Conservation (phyloP, 257 asterid species). For the Solanum microdontum region DNA sequence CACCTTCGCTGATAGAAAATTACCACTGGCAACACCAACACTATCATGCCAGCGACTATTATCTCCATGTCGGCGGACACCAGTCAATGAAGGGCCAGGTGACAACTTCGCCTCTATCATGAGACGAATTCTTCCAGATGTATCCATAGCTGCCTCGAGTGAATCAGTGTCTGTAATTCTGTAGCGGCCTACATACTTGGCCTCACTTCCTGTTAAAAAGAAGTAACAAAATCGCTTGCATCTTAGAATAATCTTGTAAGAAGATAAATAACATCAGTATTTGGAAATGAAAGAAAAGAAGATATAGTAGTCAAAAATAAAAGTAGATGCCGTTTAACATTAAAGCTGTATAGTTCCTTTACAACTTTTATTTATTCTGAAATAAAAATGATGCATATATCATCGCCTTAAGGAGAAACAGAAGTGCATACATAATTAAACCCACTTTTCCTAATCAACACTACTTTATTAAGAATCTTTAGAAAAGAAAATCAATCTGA, state of each 20-base stretch:
- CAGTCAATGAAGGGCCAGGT: slow-evolving; percentile 87
- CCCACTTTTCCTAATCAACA: not conserved
- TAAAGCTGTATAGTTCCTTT: not conserved
- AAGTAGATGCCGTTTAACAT: not conserved
- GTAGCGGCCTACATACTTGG: slow-evolving; percentile 82
- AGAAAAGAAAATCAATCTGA: not conserved
- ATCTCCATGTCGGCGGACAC: slow-evolving; percentile 80
- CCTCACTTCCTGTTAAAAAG: slow-evolving; percentile 54
- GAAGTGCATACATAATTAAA: not conserved
- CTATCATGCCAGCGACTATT: slow-evolving; percentile 69
- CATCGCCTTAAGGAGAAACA: not conserved
- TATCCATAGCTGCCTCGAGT: slow-evolving; percentile 76
- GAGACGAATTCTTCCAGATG: slow-evolving; percentile 71
- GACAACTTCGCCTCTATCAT: slow-evolving; percentile 85
- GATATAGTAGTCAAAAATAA: not conserved
- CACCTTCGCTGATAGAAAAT: slow-evolving; percentile 88
- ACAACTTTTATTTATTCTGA: not conserved
- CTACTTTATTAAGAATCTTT: not conserved
- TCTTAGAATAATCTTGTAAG: not conserved
- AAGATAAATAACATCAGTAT: not conserved
- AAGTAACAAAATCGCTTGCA: not conserved
- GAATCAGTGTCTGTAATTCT: slow-evolving; percentile 90
- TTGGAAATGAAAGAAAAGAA: not conserved
- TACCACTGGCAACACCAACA: slow-evolving; percentile 81
- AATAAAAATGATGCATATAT: not conserved